Evolutionary conservation across 345 rosid species (phyloP).

Genomic region (Citrus australasica): DNA sequence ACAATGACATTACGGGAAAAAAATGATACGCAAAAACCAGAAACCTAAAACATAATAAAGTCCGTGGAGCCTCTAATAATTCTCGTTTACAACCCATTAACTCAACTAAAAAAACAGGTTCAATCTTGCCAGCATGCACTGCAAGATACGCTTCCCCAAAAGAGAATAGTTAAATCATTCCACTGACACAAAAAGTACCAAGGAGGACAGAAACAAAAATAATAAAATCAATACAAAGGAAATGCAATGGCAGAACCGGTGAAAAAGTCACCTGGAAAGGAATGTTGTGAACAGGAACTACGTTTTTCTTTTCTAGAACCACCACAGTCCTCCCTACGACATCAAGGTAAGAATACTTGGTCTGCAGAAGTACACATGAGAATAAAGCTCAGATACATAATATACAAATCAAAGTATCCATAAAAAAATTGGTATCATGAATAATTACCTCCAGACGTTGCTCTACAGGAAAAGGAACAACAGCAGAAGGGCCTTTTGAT

Average conservation of each 20-base stretch:
- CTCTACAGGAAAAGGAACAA: conserved; percentile 77
- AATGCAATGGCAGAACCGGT: not conserved
- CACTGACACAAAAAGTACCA: not conserved
- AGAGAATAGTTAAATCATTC: not conserved
- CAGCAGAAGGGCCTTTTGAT: conserved; percentile 82
- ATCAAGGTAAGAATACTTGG: conserved; percentile 94
- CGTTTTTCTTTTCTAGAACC: conserved; percentile 86
- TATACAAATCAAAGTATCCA: not conserved
- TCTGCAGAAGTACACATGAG: conserved; percentile 41
- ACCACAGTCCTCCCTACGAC: conserved; percentile 93
- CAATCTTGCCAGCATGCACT: not conserved
- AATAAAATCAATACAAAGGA: not conserved
- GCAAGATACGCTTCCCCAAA: not conserved
- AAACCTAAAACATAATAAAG: not conserved
- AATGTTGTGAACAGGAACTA: conserved; percentile 67
- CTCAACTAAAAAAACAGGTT: not conserved
- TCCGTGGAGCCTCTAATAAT: not conserved
- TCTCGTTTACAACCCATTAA: not conserved
- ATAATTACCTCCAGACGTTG: conserved; percentile 67
- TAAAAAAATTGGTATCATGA: not conserved
- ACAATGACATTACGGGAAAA: not conserved
- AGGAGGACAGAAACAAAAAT: conserved; percentile 2
- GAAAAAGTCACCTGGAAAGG: conserved; percentile 75
- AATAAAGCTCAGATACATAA: conserved; percentile 11
- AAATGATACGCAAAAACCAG: not conserved